Conservation (phyloP, 257 asterid species). For the Osmanthus fragrans region DNA sequence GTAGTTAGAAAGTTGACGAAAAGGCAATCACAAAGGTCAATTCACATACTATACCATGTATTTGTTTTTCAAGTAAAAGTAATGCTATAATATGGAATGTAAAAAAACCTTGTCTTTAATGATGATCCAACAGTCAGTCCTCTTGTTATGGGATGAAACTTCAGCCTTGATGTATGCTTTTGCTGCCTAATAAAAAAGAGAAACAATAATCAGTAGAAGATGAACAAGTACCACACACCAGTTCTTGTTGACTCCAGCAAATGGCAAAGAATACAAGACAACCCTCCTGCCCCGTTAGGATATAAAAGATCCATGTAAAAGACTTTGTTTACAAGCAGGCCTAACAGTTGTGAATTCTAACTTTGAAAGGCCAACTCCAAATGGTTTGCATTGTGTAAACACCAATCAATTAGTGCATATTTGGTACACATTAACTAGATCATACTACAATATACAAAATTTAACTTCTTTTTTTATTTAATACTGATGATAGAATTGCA, state of each 20-base stretch:
- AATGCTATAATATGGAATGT: slow-evolving; percentile 2
- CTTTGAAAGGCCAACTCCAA: not conserved
- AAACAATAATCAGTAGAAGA: not conserved
- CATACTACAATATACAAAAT: too few species aligned
- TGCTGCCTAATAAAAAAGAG: slow-evolving; percentile 39
- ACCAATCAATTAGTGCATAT: too few species aligned
- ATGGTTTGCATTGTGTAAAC: too few species aligned
- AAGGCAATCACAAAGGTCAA: slow-evolving; percentile 1
- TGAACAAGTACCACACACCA: not conserved
- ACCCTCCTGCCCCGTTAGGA: too few species aligned
- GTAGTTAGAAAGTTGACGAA: not conserved
- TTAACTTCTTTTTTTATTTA: too few species aligned
- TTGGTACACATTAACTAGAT: too few species aligned
- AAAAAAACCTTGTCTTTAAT: slow-evolving; percentile 77
- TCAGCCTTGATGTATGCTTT: slow-evolving; percentile 65
- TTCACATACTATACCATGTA: not conserved
- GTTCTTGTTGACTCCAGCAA: not conserved
- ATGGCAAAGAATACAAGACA: not conserved
- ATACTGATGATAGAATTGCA: too few species aligned
- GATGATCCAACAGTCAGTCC: slow-evolving; percentile 96
- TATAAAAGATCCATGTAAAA: too few species aligned
- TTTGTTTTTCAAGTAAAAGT: not conserved
- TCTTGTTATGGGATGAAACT: slow-evolving; percentile 74
- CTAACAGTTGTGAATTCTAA: not conserved
- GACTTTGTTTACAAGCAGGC: too few species aligned